A percentile compares a stretch with the other conserved stretches of the same genome.
These are phyloP conservation scores for Solanum etuberosum DNA, from an alignment of 257 asterid species.

Conservation along the genomic window DNA sequence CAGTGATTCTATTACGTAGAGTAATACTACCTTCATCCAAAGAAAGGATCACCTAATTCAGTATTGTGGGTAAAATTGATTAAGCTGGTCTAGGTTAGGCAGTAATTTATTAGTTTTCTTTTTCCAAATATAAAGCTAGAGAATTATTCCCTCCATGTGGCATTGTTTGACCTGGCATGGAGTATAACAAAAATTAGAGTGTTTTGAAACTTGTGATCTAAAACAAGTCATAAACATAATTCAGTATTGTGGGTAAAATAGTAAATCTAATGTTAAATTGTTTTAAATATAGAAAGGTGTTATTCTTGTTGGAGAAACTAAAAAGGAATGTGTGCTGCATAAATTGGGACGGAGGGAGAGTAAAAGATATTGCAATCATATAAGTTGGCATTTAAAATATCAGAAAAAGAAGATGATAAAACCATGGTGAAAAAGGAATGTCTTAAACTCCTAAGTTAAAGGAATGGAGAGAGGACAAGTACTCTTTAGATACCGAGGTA, in stretches of 20 bases:
- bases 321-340: not conserved
- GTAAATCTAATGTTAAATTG: not conserved
- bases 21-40: not conserved
- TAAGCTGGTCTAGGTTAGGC: not conserved
- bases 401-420: not conserved
- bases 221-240: not conserved
- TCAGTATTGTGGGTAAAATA: not conserved
- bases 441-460: not conserved
- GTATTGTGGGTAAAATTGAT: not conserved
- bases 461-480: not conserved
- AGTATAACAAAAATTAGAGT: not conserved
- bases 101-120: not conserved
- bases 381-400: not conserved
- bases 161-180: not conserved
- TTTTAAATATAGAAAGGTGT: not conserved
- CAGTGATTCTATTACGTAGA: not conserved
- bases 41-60: not conserved
- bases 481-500: not conserved
- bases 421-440: not conserved
- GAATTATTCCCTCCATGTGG: not conserved
- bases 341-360: not conserved
- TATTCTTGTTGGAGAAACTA: not conserved
- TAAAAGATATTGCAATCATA: not conserved
- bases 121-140: not conserved
- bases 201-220: not conserved